Conservation (phyloP, 2,329 filamentous ascomycete species). For the Epichloe baconii region DNA sequence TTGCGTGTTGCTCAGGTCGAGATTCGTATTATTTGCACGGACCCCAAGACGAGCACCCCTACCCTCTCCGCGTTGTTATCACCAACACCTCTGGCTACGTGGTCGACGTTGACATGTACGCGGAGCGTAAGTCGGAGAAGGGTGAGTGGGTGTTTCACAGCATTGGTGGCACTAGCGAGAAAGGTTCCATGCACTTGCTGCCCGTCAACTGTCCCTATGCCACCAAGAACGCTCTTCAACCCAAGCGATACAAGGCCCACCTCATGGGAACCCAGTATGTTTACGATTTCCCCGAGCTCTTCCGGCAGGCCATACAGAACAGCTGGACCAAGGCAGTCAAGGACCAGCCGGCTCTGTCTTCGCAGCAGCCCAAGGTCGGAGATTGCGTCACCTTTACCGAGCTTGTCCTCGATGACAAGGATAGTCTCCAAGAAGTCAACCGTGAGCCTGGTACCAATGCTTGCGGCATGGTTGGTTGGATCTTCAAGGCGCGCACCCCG, state of each 20-base stretch:
- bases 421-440: constrained; percentile 83
- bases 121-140: constrained; percentile 95
- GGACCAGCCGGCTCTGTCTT: constrained; percentile 58
- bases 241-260: constrained; percentile 98
- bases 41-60: constrained; percentile 69
- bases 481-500: constrained; percentile 85
- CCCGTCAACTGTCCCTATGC: constrained; percentile 86
- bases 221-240: constrained; percentile 97
- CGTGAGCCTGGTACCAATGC: constrained; percentile 91
- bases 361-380: constrained; percentile 72
- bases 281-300: constrained; percentile 98
- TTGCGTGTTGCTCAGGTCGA: constrained; percentile 94
- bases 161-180: constrained; percentile 88
- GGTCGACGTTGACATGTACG: constrained; percentile 94
- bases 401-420: constrained; percentile 85
- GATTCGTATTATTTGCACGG: constrained; percentile 96
- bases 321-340: constrained; percentile 69
- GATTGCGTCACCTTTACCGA: constrained; percentile 92
- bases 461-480: constrained; percentile 97
- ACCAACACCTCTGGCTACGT: constrained; percentile 98
- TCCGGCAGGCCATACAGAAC: constrained; percentile 96
- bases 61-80: constrained; percentile 90
- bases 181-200: constrained; percentile 87
- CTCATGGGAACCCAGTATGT: constrained; percentile 99
- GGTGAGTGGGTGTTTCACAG: constrained; percentile 98